Percentiles rank a stretch among this genome's conserved stretches.
phyloP scores from a whole-genome alignment of 2,329 filamentous ascomycete genomes.

The Phialemoniopsis sp. region DNA sequence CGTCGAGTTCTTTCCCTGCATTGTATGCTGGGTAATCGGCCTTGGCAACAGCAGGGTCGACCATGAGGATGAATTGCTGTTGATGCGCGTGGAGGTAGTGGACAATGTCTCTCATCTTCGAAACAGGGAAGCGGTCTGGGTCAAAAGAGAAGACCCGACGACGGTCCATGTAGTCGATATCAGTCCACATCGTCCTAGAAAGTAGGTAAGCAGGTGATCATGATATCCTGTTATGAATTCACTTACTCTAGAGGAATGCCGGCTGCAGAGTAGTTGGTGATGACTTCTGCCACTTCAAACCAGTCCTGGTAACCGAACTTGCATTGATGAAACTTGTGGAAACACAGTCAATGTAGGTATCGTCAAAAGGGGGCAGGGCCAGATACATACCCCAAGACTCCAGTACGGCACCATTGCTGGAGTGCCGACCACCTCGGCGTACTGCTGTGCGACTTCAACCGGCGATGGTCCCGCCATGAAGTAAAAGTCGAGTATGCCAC shows the following conservation, averaged over 20 bases:
- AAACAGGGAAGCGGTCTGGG: slow-evolving; percentile 56
- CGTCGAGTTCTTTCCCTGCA: slow-evolving; percentile 33
- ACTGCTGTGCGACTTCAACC: slow-evolving; percentile 54
- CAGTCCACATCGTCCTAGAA: slow-evolving; percentile 59
- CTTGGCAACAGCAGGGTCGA: slow-evolving; percentile 62
- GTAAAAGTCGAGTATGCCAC: slow-evolving; percentile 72
- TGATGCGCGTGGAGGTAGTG: slow-evolving; percentile 61
- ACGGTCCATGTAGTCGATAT: slow-evolving; percentile 57
- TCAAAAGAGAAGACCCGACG: slow-evolving; percentile 62
- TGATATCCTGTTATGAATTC: too few relatives aligned
- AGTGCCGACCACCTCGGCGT: slow-evolving; percentile 50
- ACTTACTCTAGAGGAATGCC: slow-evolving; percentile 56
- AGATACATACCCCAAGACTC: slow-evolving; percentile 46
- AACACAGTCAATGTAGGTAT: slow-evolving; percentile 13
- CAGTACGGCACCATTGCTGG: slow-evolving; percentile 63
- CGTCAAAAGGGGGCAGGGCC: background rate
- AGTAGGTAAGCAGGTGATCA: too few relatives aligned
- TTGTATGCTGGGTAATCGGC: slow-evolving; percentile 38
- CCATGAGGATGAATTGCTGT: slow-evolving; percentile 74
- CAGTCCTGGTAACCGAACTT: slow-evolving; percentile 62
- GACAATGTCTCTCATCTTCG: slow-evolving; percentile 61
- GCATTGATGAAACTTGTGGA: slow-evolving; percentile 44
- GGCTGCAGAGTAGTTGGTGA: slow-evolving; percentile 63
- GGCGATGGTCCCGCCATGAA: slow-evolving; percentile 58
- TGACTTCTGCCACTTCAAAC: slow-evolving; percentile 61